Evolutionary conservation across 192 early-diverging fungal species (phyloP), one percentile per base, ranked within the genome.

Genomic region (Obelidium mucronatum): DNA sequence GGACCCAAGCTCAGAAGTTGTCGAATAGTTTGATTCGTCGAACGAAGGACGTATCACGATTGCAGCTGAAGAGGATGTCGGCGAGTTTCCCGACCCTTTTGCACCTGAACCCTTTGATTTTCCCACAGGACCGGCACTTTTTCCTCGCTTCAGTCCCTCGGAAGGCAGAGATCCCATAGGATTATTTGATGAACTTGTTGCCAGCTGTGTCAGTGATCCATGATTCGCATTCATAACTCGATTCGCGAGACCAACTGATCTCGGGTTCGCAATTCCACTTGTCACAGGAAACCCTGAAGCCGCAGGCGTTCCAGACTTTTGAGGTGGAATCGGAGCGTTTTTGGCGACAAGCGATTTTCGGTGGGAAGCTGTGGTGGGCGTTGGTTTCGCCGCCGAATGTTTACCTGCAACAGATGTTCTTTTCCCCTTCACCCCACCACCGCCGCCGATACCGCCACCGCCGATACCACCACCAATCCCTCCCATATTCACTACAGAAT

Each of bases 61-160:
- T n/a, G n/a, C 48, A 51, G 8, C 48, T 13, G 48, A 51, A 22
- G 48, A 13, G 48, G 22, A 8, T 26, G 55, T 58, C 8, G 24
- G 24, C 66, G 24, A 17, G 30, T 40, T 11, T 36, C 8, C 17
- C 11, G 22, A 31, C 11, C 17, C 26, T 1, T 51, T 42, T 17
- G 8, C 28, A 15, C 48, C 66, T 8, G 42, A 26, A 51, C 40
- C 13, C 31, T 42, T 51, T 26, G 66, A 22, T 48, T 67, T 51
- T 19, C 44, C 66, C 22, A 31, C 51, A 5, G 66, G 66, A 51
- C 66, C 66, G 31, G 66, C 66, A n/a, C 30, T 35, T 39, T 67
- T 67, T 67, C 66, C 66, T 33, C 66, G 39, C 44, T 67, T 67
- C 40, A 67, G 17, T 8, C 15, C 31, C n/a, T 67, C 66, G 15